These are phyloP conservation scores for Pharnaceum exiguum DNA, from an alignment of 148 eudicot species.

Conservation along the genomic window DNA sequence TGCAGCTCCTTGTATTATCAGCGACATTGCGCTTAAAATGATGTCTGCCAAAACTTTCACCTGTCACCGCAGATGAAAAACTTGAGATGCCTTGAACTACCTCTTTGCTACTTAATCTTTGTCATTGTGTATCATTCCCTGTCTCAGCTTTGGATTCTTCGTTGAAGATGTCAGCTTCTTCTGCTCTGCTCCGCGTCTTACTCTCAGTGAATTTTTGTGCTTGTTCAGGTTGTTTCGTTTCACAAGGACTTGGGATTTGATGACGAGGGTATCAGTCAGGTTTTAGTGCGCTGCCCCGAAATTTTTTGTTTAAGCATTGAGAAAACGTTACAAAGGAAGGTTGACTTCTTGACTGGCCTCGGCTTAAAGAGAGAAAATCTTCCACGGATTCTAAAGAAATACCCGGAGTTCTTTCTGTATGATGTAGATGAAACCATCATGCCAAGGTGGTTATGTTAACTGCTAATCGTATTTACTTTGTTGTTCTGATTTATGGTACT, in stretches of 20 bases:
- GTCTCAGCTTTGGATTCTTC: background rate
- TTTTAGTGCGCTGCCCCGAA: slow-evolving; percentile 76
- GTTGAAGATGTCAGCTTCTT: background rate
- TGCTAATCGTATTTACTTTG: background rate
- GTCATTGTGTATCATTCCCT: background rate
- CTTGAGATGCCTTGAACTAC: background rate
- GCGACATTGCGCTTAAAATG: background rate
- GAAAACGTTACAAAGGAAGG: slow-evolving; percentile 51
- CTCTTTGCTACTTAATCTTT: background rate
- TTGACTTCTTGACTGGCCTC: slow-evolving; percentile 46
- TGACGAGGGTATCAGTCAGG: slow-evolving; percentile 38
- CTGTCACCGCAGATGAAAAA: too few species aligned
- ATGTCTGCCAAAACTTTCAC: too few species aligned
- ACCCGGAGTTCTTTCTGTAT: slow-evolving; percentile 72
- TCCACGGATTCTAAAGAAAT: slow-evolving; percentile 72
- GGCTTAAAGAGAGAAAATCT: slow-evolving; percentile 48
- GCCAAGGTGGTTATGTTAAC: slow-evolving; percentile 52
- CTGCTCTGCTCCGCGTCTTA: background rate
- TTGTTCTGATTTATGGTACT: background rate
- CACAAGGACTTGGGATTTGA: slow-evolving; percentile 60
- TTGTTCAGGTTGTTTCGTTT: slow-evolving; percentile 59
- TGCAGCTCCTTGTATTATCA: background rate
- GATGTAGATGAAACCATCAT: slow-evolving; percentile 48
- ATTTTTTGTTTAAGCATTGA: slow-evolving; percentile 53
- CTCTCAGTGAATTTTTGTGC: background rate